Base-by-base conservation (phyloP, 495 filamentous ascomycete species). In the Penicillium waksmanii region DNA sequence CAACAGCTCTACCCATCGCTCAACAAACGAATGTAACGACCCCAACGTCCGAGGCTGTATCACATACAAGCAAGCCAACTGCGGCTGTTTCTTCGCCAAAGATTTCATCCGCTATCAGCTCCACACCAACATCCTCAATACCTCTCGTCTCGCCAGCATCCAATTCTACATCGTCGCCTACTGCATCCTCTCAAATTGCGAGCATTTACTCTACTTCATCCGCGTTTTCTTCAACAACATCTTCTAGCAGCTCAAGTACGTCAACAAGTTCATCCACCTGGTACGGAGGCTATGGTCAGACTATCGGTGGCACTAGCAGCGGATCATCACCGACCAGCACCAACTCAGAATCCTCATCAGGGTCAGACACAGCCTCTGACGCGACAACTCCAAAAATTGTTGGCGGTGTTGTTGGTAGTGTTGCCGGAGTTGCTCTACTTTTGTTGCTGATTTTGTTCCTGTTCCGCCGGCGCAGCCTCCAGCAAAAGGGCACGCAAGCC, bases 381-480 rank as follows among this genome's bases (percentile, higher is more conserved):
- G 51, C 65, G 10, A 66, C 57, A 17, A 78, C 74, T 10, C 57
- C 69, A 13, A 66, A 71, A 25, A 72, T 90, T 21, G 84, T 87
- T 7, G 88, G 88, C 17, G 83, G 88, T 27, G 85, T 91, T 11
- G 76, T 90, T 8, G 88, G 88, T 21, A 82, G 85, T 38, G 73
- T 89, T 40, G 86, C 87, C 44, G 88, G 86, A 17, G 70, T 87
- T 11, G 83, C 85, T 9, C 62, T 89, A 33, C 60, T 89, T 48
- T 60, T 87, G 8, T 58, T 88, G 11, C 52, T 86, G 44, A 64
- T 84, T 0, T 75, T 89, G 42, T 77, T 78, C 60, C 53, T 87
- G 42, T 64, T 88, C 17, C 78, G 82, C 56, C 86, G 87, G 74
- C 75, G 72, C 60, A 62, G 71, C 63, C 55, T 68, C 42, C 38